Base-by-base conservation (phyloP, 768 basidiomycete genomes). In the Suillus lakei region DNA sequence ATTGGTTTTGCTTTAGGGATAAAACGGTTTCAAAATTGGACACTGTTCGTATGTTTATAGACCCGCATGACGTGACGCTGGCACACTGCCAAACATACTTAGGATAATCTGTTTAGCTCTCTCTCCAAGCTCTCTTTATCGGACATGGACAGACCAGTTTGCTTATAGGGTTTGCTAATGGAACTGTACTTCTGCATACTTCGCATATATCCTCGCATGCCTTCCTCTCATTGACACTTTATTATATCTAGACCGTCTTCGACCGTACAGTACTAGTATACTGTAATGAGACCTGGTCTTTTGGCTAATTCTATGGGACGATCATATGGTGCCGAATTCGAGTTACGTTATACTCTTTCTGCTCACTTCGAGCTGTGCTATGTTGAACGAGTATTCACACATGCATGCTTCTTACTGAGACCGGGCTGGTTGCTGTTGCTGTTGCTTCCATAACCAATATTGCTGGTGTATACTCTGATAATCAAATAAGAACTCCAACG, bases 1-100 rank as follows among this genome's bases (percentile, higher is more conserved):
- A 34, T 68, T 88, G 70, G 74, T 84, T 62, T 73, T 83, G 38
- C 70, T 84, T 64, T 88, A 80, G 74, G 44, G 36, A 58, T 13
- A 59, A 28, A 38, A 26, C 58, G 18, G 36, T 38, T 62, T 38
- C 26, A 28, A 32, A 26, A 13, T 36, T 63, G 36, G 21, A 61
- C 56, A 41, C 26, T 46, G 39, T 59, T 41, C 39, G 58, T 41
- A 21, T 59, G 39, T 59, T 59, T 41, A 59, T 26, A 59, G 18
- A 59, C 18, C 28, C 26, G 50, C 16, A 28, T 50, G 48, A 38
- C 26, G 38, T 41, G 39, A 41, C 39, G 18, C 58, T 18, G 39
- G 39, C 58, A 59, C 16, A 32, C 38, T 58, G 36, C 36, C 23
- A 39, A 10, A 16, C 36, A 58, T 58, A 58, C 41, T 28, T 41